Conservation (phyloP, 371 early-diverging fungal genomes). For the Mortierella sp. region DNA sequence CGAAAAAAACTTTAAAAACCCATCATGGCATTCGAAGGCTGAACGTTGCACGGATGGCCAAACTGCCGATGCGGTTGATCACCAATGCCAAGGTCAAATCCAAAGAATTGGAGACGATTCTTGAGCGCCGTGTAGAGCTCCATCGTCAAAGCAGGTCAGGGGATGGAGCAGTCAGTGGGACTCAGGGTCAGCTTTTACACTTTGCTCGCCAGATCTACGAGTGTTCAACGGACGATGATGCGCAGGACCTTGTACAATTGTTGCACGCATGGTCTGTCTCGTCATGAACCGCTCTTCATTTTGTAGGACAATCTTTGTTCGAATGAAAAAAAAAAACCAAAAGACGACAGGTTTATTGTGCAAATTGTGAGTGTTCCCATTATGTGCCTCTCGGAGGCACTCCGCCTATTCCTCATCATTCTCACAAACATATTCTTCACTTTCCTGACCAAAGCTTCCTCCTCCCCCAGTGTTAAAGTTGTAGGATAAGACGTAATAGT, state of each 20-base stretch:
- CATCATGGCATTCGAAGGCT: too few species aligned
- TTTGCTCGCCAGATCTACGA: constrained; percentile 6
- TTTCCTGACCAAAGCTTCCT: too few species aligned
- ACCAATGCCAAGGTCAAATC: constrained; percentile 68
- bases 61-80: constrained; percentile 67
- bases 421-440: too few species aligned
- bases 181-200: not conserved
- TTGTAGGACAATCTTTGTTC: too few species aligned
- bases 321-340: not conserved
- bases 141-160: constrained; percentile 4
- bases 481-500: not conserved
- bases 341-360: not conserved
- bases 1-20: too few species aligned
- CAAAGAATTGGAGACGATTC: constrained; percentile 58
- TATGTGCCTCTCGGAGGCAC: not conserved
- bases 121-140: constrained; percentile 31
- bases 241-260: constrained; percentile 1
- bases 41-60: constrained; percentile 85
- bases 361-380: not conserved
- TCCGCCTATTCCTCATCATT: not conserved
- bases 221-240: constrained; percentile 20
- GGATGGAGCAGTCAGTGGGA: not conserved
- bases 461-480: too few species aligned
- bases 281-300: too few species aligned
- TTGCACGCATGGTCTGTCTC: constrained; percentile 1